Percentiles rank a stretch among this genome's conserved stretches.
phyloP scores from a whole-genome alignment of 352 stramenopile species.

The Pythium folliculosum region DNA sequence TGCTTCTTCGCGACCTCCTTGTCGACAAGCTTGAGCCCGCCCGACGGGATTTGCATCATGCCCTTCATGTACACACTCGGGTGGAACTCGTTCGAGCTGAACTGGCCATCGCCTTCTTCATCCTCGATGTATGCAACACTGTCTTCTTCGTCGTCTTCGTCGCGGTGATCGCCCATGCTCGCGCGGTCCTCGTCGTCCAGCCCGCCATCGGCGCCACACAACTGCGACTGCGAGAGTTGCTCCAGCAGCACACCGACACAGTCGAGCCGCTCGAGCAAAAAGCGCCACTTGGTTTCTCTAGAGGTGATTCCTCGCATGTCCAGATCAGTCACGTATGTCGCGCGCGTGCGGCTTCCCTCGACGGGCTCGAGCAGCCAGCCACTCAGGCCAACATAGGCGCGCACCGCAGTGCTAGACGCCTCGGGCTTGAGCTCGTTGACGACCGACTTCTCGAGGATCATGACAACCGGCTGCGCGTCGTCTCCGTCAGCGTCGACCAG shows the following conservation, averaged over 20 bases:
- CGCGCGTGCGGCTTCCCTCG: conserved; percentile 55
- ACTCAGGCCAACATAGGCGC: conserved; percentile 61
- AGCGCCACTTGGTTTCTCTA: conserved; percentile 41
- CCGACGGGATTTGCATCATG: conserved; percentile 73
- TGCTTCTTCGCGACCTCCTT: conserved; percentile 88
- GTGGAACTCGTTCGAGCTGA: conserved; percentile 50
- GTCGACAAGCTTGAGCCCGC: conserved; percentile 79
- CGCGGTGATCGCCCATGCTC: conserved; percentile 36
- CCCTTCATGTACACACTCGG: conserved; percentile 79
- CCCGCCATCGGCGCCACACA: conserved; percentile 42
- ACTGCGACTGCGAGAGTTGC: conserved; percentile 62
- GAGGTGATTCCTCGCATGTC: conserved; percentile 60
- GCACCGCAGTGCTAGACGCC: conserved; percentile 37
- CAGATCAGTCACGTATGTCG: conserved; percentile 76
- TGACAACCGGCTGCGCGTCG: conserved; percentile 57
- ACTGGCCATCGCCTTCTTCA: conserved; percentile 14
- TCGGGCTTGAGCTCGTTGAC: conserved; percentile 70
- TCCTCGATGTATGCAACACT: conserved; percentile 37
- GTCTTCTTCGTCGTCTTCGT: conserved; percentile 36
- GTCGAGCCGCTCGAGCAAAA: conserved; percentile 61
- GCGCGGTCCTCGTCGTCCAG: conserved; percentile 38
- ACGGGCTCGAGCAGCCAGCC: conserved; percentile 79
- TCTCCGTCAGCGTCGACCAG: conserved; percentile 36
- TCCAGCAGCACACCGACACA: conserved; percentile 63
- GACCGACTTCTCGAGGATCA: conserved; percentile 82